Evolutionary conservation across 306 rosid species (phyloP).

Genomic region (Biancaea sappan): DNA sequence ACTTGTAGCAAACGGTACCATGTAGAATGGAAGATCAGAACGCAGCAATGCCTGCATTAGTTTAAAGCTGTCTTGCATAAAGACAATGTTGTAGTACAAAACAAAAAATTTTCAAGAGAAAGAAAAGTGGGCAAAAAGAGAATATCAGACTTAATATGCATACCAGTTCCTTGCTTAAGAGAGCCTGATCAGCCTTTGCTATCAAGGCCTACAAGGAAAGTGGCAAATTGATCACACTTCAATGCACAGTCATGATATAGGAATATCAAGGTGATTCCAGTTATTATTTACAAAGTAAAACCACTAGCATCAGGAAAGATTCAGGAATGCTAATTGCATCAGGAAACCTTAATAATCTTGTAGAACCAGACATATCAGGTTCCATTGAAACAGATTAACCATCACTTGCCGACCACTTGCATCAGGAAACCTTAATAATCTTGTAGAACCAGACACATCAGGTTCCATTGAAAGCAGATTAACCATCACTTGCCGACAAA

Average conservation of each 20-base stretch:
- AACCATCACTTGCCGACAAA: constrained; percentile 10
- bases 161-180: constrained; percentile 97
- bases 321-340: constrained; percentile 29
- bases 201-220: constrained; percentile 68
- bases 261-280: constrained; percentile 16
- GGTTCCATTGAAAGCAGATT: constrained; percentile 13
- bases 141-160: constrained; percentile 30
- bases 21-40: constrained; percentile 88
- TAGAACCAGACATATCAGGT: constrained; percentile 9
- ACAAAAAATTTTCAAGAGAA: not conserved
- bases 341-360: constrained; percentile 29
- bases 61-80: constrained; percentile 29
- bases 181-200: constrained; percentile 79
- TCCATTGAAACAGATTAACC: constrained; percentile 18
- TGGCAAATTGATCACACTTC: constrained; percentile 25
- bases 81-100: constrained; percentile 23
- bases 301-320: not conserved
- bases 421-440: constrained; percentile 30
- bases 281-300: constrained; percentile 13
- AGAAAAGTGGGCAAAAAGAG: not conserved
- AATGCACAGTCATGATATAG: not conserved
- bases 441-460: constrained; percentile 15
- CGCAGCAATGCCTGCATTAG: constrained; percentile 79
- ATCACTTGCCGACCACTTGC: not conserved
- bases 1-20: constrained; percentile 74